phyloP scores from a whole-genome alignment of 148 eudicot genomes.

The Heliamphora exappendiculata region DNA sequence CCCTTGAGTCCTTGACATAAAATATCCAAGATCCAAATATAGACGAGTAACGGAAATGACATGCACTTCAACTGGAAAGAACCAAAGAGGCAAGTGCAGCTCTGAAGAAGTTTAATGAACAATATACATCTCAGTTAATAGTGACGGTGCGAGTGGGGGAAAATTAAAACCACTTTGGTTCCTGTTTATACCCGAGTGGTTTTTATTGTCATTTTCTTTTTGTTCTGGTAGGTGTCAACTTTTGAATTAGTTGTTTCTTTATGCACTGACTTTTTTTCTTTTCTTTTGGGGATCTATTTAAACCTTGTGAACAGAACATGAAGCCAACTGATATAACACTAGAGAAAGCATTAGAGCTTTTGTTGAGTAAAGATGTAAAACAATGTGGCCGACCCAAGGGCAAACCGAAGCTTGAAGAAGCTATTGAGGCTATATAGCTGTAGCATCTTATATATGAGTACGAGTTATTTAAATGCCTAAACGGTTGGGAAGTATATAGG shows the following conservation, averaged over 20 bases:
- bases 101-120: not conserved
- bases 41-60: not conserved
- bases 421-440: constrained; percentile 32
- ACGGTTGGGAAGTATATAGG: not conserved
- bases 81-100: not conserved
- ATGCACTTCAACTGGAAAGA: not conserved
- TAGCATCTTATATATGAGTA: not conserved
- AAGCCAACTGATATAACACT: constrained; percentile 45
- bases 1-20: too few species aligned
- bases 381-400: constrained; percentile 64
- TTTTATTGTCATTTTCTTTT: not conserved
- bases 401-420: constrained; percentile 27
- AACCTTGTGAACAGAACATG: constrained; percentile 36
- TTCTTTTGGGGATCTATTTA: not conserved
- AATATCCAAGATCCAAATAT: too few species aligned
- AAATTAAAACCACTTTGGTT: too few species aligned
- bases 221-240: not conserved
- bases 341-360: constrained; percentile 63
- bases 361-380: constrained; percentile 42
- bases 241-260: not conserved
- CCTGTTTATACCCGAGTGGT: too few species aligned
- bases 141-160: too few species aligned
- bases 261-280: not conserved
- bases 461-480: not conserved
- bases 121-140: not conserved